Evolutionary conservation across 495 filamentous ascomycete genomes (phyloP).

Genomic region (Aspergillus nanangensis): DNA sequence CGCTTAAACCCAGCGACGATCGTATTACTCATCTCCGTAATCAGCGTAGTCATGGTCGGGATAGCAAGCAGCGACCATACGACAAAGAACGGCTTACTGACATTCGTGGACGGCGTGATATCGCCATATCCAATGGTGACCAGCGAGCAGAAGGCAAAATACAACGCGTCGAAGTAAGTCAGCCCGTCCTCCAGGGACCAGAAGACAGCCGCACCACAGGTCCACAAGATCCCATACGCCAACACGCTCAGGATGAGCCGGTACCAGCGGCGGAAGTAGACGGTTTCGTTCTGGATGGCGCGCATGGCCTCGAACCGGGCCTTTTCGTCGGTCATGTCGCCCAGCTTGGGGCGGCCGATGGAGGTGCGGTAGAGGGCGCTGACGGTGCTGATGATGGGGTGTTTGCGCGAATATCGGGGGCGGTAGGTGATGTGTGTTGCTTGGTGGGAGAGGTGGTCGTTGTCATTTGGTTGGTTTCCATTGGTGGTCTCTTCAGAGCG

Average conservation of each 20-base stretch:
- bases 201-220: conserved; percentile 79
- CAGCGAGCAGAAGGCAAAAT: conserved; percentile 78
- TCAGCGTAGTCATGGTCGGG: conserved; percentile 64
- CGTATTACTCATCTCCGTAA: conserved; percentile 61
- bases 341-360: conserved; percentile 19
- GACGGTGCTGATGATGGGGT: conserved; percentile 22
- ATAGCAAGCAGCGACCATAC: conserved; percentile 72
- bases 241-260: conserved; percentile 63
- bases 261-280: conserved; percentile 62
- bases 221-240: conserved; percentile 67
- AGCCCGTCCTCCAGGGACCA: conserved; percentile 45
- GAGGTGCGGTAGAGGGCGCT: conserved; percentile 11
- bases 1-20: conserved; percentile 53
- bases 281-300: conserved; percentile 62
- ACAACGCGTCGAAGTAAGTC: conserved; percentile 72
- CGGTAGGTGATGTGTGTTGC: conserved; percentile 6
- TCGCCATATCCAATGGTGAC: conserved; percentile 93
- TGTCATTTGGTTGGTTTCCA: not conserved
- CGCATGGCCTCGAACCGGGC: conserved; percentile 82
- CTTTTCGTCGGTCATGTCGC: conserved; percentile 48
- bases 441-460: not conserved
- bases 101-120: conserved; percentile 64
- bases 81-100: conserved; percentile 80
- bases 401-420: conserved; percentile 8
- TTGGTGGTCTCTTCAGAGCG: too few relatives aligned